Percentiles rank a stretch among this genome's conserved stretches.
Conservation (phyloP, 805 yeast species). For the Kazachstania taianensis region DNA sequence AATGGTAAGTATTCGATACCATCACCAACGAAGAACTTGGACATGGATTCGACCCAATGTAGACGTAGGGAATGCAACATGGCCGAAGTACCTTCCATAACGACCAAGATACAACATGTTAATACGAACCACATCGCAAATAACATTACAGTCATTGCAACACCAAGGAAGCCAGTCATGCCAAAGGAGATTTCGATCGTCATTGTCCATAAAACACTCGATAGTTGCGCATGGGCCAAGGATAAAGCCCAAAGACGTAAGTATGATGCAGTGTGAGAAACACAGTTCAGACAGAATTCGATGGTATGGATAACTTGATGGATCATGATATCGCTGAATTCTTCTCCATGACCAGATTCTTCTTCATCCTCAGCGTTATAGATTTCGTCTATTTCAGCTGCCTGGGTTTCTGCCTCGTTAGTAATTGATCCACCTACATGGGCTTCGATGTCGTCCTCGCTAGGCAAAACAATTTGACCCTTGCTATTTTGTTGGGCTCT, state of each 20-base stretch:
- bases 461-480: slow-evolving; percentile 18
- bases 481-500: slow-evolving; percentile 30
- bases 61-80: slow-evolving; percentile 69
- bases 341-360: slow-evolving; percentile 33
- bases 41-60: slow-evolving; percentile 80
- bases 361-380: slow-evolving; percentile 28
- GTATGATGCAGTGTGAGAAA: slow-evolving; percentile 71
- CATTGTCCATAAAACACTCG: slow-evolving; percentile 69
- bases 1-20: slow-evolving; percentile 62
- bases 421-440: slow-evolving; percentile 12
- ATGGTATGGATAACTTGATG: slow-evolving; percentile 76
- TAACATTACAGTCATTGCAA: slow-evolving; percentile 45
- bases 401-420: slow-evolving; percentile 6
- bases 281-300: slow-evolving; percentile 71
- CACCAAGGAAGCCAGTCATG: slow-evolving; percentile 43
- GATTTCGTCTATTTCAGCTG: slow-evolving; percentile 32
- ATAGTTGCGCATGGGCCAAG: slow-evolving; percentile 69
- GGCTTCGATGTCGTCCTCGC: slow-evolving; percentile 10
- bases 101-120: slow-evolving; percentile 57
- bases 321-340: slow-evolving; percentile 61
- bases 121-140: slow-evolving; percentile 70
- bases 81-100: slow-evolving; percentile 81
- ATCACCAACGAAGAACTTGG: slow-evolving; percentile 70
- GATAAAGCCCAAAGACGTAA: slow-evolving; percentile 72
- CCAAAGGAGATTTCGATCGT: slow-evolving; percentile 57